phyloP scores from a whole-genome alignment of 2,329 filamentous ascomycete genomes.

The Fusarium sp. region DNA sequence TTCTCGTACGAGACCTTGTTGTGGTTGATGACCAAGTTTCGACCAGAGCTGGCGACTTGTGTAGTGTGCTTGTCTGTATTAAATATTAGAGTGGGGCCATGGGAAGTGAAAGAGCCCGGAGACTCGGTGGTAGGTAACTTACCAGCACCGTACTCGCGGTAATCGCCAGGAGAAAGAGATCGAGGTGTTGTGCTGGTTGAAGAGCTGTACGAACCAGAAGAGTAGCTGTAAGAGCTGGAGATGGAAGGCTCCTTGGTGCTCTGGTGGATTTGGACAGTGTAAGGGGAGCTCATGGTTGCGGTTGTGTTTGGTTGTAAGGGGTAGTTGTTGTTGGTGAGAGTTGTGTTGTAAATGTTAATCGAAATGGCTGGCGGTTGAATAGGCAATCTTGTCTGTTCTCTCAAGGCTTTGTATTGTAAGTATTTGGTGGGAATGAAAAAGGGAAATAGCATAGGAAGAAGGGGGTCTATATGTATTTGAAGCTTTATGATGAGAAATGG shows the following conservation, averaged over 20 bases:
- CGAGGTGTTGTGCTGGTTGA: conserved; percentile 40
- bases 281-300: conserved; percentile 39
- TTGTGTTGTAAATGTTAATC: conserved; percentile 7
- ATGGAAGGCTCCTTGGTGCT: conserved; percentile 41
- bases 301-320: conserved; percentile 18
- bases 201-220: conserved; percentile 40
- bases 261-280: conserved; percentile 47
- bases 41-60: conserved; percentile 34
- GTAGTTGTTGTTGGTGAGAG: conserved; percentile 7
- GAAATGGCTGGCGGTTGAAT: not conserved
- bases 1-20: conserved; percentile 43
- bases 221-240: conserved; percentile 40
- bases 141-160: conserved; percentile 47
- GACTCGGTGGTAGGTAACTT: conserved; percentile 28
- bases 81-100: conserved; percentile 32
- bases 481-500: conserved; percentile 26
- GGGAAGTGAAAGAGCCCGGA: not conserved
- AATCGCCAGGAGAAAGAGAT: conserved; percentile 41
- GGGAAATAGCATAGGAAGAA: conserved; percentile 15
- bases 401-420: conserved; percentile 19
- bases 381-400: not conserved
- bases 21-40: conserved; percentile 46
- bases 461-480: conserved; percentile 36
- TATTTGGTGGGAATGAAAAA: conserved; percentile 24
- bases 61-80: conserved; percentile 38